Percentiles rank a stretch among this genome's conserved stretches.
Evolutionary conservation across 495 filamentous ascomycete genomes (phyloP).

Genomic region (Daldinia decipiens): DNA sequence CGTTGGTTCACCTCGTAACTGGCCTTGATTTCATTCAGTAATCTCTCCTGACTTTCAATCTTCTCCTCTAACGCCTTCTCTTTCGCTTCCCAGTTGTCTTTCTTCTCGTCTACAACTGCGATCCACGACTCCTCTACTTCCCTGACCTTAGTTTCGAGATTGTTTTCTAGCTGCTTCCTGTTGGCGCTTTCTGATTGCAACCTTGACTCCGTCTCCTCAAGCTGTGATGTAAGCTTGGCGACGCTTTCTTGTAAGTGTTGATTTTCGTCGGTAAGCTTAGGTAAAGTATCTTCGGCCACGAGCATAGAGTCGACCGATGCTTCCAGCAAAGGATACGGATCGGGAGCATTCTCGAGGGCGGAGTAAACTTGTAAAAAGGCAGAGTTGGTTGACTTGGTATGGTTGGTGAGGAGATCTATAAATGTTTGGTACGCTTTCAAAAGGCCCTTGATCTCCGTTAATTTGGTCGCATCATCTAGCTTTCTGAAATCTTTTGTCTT

Average conservation of each 20-base stretch:
- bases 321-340: constrained; percentile 96
- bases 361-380: constrained; percentile 94
- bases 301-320: constrained; percentile 94
- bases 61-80: constrained; percentile 93
- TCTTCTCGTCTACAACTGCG: constrained; percentile 92
- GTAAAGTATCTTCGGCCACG: constrained; percentile 87
- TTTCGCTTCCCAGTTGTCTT: constrained; percentile 95
- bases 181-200: constrained; percentile 77
- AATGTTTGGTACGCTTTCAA: constrained; percentile 98
- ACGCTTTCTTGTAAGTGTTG: constrained; percentile 83
- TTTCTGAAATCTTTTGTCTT: constrained; percentile 99
- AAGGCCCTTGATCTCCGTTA: constrained; percentile 86
- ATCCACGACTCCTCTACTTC: constrained; percentile 92
- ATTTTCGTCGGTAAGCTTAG: constrained; percentile 87
- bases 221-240: constrained; percentile 83
- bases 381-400: constrained; percentile 89
- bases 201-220: constrained; percentile 83
- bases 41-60: constrained; percentile 89
- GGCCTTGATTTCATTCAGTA: constrained; percentile 94
- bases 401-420: constrained; percentile 94
- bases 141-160: constrained; percentile 77
- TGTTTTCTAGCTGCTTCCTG: constrained; percentile 78
- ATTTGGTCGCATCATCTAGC: constrained; percentile 88
- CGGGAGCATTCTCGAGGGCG: constrained; percentile 91
- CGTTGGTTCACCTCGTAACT: constrained; percentile 97